Evolutionary conservation across 2,329 filamentous ascomycete species (phyloP).

Genomic region (Diaporthe sp.): DNA sequence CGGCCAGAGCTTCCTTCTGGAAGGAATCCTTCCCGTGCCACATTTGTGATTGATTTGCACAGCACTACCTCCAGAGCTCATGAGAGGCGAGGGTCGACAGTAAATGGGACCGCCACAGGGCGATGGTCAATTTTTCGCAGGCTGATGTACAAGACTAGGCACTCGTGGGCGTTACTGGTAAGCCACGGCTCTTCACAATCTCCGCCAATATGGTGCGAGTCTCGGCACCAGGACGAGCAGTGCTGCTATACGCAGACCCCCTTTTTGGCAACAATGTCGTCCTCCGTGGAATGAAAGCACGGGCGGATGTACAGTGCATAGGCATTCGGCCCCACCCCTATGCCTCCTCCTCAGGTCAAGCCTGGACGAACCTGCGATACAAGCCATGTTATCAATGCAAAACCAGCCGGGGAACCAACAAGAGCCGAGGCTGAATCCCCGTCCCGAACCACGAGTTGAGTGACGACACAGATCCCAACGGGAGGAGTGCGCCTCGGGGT

Average conservation of each 20-base stretch:
- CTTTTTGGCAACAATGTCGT: neutral
- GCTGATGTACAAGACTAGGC: neutral
- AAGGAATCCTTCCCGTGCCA: conserved; percentile 10
- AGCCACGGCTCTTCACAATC: neutral
- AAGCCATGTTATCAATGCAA: conserved; percentile 5
- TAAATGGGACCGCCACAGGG: neutral
- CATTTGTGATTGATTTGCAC: neutral
- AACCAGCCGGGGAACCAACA: neutral
- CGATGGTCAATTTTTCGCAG: neutral
- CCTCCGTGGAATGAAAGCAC: conserved; percentile 6
- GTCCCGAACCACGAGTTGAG: neutral
- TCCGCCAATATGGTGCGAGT: neutral
- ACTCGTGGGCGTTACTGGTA: too few species aligned
- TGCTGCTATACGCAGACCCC: conserved; percentile 27
- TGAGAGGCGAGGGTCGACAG: neutral
- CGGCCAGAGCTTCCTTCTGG: conserved; percentile 35
- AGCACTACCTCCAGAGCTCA: neutral
- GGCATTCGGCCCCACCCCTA: conserved; percentile 22
- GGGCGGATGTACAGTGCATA: conserved; percentile 15
- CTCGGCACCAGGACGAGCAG: neutral
- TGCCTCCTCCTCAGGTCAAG: conserved; percentile 5
- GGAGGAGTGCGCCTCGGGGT: neutral
- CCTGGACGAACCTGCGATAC: conserved; percentile 28
- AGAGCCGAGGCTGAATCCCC: neutral
- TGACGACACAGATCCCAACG: neutral